Conservation (phyloP, 2,329 filamentous ascomycete species). For the Uncinocarpus reesii region DNA sequence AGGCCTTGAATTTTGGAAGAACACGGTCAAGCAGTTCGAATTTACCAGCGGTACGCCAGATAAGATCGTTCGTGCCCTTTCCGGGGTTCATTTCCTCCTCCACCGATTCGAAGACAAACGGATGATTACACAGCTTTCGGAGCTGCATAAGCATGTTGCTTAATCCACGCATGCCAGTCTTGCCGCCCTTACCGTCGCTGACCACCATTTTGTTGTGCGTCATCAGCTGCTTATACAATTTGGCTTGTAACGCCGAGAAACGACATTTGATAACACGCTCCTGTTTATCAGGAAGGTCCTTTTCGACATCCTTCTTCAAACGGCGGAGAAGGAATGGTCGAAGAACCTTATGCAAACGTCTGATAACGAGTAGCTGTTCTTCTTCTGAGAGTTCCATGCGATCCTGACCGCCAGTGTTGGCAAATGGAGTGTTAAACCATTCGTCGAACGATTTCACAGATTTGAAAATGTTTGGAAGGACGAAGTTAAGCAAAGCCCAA, state of each 20-base stretch:
- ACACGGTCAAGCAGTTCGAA: slow-evolving; percentile 91
- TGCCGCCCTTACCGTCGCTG: slow-evolving; percentile 88
- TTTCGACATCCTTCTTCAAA: slow-evolving; percentile 98
- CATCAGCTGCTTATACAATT: slow-evolving; percentile 94
- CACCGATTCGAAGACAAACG: slow-evolving; percentile 95
- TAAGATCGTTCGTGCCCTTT: slow-evolving; percentile 76
- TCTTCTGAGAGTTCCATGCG: slow-evolving; percentile 99
- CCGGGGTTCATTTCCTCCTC: slow-evolving; percentile 95
- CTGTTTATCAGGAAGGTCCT: slow-evolving; percentile 96
- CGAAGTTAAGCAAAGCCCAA: slow-evolving; percentile 98
- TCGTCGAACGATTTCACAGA: slow-evolving; percentile 98
- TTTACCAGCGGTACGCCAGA: slow-evolving; percentile 94
- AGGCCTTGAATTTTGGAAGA: slow-evolving; percentile 82
- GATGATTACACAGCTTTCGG: slow-evolving; percentile 96
- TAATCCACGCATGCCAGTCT: slow-evolving; percentile 83
- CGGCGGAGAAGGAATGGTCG: slow-evolving; percentile 94
- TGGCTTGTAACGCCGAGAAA: slow-evolving; percentile 86
- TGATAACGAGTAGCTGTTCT: slow-evolving; percentile 97
- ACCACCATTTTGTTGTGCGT: slow-evolving; percentile 91
- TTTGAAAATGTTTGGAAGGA: slow-evolving; percentile 97
- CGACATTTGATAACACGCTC: slow-evolving; percentile 99
- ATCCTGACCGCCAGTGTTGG: slow-evolving; percentile 93
- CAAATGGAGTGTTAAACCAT: slow-evolving; percentile 99
- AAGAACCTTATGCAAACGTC: slow-evolving; percentile 93
- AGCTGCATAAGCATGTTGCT: slow-evolving; percentile 99